Evolutionary conservation across 768 basidiomycete genomes (phyloP).

Genomic region (Suillus clintonianus): DNA sequence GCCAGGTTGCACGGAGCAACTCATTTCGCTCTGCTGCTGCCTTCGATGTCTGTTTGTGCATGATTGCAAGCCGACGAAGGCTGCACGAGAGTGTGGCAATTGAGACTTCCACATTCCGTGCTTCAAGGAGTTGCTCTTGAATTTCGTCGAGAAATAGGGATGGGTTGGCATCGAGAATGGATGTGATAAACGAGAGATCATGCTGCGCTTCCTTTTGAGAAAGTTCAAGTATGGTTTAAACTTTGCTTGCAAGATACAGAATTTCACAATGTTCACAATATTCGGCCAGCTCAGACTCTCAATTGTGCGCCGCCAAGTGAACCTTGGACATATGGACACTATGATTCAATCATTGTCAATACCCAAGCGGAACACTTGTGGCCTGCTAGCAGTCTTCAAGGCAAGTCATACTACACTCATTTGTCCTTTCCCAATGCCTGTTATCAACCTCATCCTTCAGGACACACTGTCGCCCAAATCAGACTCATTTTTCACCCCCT

Average conservation of each 20-base stretch:
- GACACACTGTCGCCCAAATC: too few relatives aligned
- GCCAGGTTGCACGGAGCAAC: too few relatives aligned
- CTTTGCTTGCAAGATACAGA: not conserved
- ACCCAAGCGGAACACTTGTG: not conserved
- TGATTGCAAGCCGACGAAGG: not conserved
- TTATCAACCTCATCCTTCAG: too few relatives aligned
- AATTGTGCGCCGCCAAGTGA: not conserved
- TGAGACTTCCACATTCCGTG: conserved; percentile 12
- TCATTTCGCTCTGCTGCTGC: conserved; percentile 21
- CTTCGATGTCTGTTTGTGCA: not conserved
- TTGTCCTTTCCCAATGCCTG: too few relatives aligned
- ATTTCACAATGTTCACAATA: too few relatives aligned
- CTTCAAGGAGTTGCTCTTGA: conserved; percentile 10
- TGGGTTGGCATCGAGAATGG: conserved; percentile 18
- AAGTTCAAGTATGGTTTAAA: conserved; percentile 10
- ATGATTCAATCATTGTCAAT: not conserved
- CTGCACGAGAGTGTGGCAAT: conserved; percentile 11
- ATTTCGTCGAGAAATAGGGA: conserved; percentile 19
- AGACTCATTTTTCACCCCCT: not conserved
- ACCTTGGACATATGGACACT: not conserved
- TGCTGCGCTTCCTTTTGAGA: conserved; percentile 1
- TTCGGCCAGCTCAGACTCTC: too few relatives aligned
- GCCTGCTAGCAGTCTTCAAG: conserved; percentile 3
- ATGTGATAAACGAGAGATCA: conserved; percentile 22
- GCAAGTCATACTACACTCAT: not conserved